Evolutionary conservation across 2,329 filamentous ascomycete genomes (phyloP), one percentile per base, ranked within the genome.

Genomic region (Beauveria bassiana): DNA sequence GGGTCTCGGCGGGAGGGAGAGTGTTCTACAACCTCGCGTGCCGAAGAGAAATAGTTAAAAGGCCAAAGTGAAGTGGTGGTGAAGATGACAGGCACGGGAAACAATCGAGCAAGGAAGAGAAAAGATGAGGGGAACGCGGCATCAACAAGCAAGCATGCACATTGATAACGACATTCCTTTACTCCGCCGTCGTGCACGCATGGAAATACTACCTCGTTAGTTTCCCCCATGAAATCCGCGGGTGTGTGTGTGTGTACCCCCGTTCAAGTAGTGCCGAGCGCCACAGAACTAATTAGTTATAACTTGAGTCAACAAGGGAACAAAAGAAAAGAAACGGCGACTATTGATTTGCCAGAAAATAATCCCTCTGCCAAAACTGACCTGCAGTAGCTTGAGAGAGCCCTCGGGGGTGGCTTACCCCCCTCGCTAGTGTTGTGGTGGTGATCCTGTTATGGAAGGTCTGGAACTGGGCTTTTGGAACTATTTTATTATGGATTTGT

Each of bases 361-460:
- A 22, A 38, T 38, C 43, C 28, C 54, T 46, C 43, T 38, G 28
- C 26, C 28, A 43, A n/a, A 7, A 7, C 7, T 38, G 54, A 26
- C 56, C 56, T 59, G 56, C 56, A 59, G 56, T 59, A 50, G 56
- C 9, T 12, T n/a, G 20, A 46, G 52, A 34, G 50, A 46, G 50
- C 46, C 53, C 53, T 50, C 31, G 43, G 12, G 28, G 34, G 51
- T 54, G 38, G 34, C 31, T 34, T 34, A 14, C 31, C 31, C 28
- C 22, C 12, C 31, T 34, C 31, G 31, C 31, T 34, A 12, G 31
- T 31, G 31, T 12, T 20, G n/a, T 47, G 22, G 34, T 51, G 50
- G 18, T 16, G 20, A 40, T 42, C 34, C 55, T 50, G n/a, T 50
- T 43, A 18, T 14, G 55, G 45, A 42, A 59, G 55, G 45, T 42